Conservation (phyloP, 345 rosid genomes). For the Salix viminalis region DNA sequence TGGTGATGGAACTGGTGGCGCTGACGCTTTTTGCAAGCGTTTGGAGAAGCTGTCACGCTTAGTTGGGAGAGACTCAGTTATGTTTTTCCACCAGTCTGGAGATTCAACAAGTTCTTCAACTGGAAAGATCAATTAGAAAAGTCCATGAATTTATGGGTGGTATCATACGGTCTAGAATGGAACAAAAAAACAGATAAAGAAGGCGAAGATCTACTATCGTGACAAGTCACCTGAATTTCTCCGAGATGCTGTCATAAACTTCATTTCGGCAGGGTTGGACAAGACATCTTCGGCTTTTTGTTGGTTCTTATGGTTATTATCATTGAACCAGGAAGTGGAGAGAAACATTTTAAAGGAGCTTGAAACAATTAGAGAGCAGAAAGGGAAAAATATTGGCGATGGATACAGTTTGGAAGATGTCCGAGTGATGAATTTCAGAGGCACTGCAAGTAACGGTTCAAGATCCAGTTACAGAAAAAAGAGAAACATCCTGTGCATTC, state of each 20-base stretch:
- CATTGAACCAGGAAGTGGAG: slow-evolving; percentile 9
- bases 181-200: neutral
- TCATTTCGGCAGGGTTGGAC: slow-evolving; percentile 25
- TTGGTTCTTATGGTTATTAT: slow-evolving; percentile 22
- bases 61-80: slow-evolving; percentile 19
- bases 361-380: neutral
- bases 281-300: slow-evolving; percentile 13
- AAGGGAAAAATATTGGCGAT: neutral
- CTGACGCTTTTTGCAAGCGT: slow-evolving; percentile 23
- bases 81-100: neutral
- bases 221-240: slow-evolving; percentile 9
- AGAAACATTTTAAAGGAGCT: slow-evolving; percentile 9
- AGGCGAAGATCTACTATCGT: slow-evolving; percentile 18
- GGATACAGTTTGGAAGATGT: slow-evolving; percentile 9
- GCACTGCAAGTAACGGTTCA: neutral
- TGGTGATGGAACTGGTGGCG: slow-evolving; percentile 1
- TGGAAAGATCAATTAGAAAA: slow-evolving; percentile 1
- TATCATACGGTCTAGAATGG: slow-evolving; percentile 12
- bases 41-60: slow-evolving; percentile 22
- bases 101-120: slow-evolving; percentile 2
- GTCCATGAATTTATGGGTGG: slow-evolving; percentile 13
- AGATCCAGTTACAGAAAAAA: neutral
- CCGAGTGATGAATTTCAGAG: no score
- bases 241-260: slow-evolving; percentile 18
- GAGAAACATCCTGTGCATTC: slow-evolving; percentile 10